Evolutionary conservation across 2,329 filamentous ascomycete genomes (phyloP).

Genomic region (Fusarium hostae): DNA sequence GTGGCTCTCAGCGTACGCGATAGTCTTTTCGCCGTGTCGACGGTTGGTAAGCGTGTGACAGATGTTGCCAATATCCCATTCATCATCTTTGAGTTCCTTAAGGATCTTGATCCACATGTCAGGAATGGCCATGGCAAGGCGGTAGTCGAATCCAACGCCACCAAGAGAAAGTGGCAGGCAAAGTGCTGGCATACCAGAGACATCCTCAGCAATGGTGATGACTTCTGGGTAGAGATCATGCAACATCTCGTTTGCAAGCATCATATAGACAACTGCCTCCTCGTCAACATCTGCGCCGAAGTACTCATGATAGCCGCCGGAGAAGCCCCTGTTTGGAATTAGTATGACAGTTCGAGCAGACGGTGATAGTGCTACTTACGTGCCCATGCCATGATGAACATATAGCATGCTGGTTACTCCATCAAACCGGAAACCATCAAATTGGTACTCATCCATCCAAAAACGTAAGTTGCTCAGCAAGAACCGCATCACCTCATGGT

Average conservation of each 20-base stretch:
- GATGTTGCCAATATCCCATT: slow-evolving; percentile 91
- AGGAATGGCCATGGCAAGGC: slow-evolving; percentile 95
- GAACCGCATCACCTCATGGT: slow-evolving; percentile 95
- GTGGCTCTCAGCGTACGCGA: slow-evolving; percentile 96
- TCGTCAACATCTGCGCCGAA: slow-evolving; percentile 91
- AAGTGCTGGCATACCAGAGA: slow-evolving; percentile 98
- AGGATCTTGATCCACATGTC: slow-evolving; percentile 99
- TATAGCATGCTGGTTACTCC: slow-evolving; percentile 99
- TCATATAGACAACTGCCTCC: slow-evolving; percentile 93
- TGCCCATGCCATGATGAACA: slow-evolving; percentile 93
- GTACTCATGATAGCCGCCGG: slow-evolving; percentile 97
- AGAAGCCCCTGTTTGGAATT: slow-evolving; percentile 77
- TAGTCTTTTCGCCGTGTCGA: slow-evolving; percentile 96
- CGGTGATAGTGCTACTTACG: slow-evolving; percentile 66
- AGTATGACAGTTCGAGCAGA: slow-evolving; percentile 1
- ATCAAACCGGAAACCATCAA: slow-evolving; percentile 98
- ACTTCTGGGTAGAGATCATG: slow-evolving; percentile 87
- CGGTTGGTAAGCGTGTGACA: slow-evolving; percentile 91
- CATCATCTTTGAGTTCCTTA: slow-evolving; percentile 89
- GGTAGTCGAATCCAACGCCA: slow-evolving; percentile 96
- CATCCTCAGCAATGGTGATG: slow-evolving; percentile 96
- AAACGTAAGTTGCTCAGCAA: slow-evolving; percentile 94
- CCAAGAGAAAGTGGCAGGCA: slow-evolving; percentile 87
- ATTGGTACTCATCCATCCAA: slow-evolving; percentile 99
- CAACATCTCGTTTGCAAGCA: slow-evolving; percentile 96